phyloP scores from a whole-genome alignment of 176 grass and related monocot genomes.

The Tillandsia leiboldiana region DNA sequence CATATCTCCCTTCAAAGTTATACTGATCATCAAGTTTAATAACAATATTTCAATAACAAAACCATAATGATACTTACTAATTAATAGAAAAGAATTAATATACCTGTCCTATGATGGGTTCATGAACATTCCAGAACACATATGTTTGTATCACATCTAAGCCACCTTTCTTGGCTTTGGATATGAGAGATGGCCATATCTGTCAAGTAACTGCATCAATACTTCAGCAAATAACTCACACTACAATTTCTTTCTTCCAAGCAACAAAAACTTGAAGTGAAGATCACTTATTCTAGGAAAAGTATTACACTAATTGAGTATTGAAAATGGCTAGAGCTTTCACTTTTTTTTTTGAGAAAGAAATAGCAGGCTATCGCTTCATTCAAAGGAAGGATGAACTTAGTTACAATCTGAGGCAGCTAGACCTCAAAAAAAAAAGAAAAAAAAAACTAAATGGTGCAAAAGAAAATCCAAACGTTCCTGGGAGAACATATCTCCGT shows the following conservation, averaged over 20 bases:
- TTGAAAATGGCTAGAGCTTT: no score
- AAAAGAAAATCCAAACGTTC: no score
- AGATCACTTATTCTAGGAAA: background rate
- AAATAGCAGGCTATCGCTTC: no score
- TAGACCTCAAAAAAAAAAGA: no score
- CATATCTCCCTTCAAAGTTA: slow-evolving; percentile 77
- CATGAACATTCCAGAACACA: slow-evolving; percentile 74
- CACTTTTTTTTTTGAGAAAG: no score
- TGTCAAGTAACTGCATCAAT: slow-evolving; percentile 12
- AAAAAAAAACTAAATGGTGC: no score
- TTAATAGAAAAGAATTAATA: background rate
- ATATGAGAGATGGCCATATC: slow-evolving; percentile 59
- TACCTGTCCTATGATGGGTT: slow-evolving; percentile 51
- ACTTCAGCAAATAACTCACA: background rate
- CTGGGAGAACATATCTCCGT: no score
- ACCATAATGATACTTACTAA: background rate
- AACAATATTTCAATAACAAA: background rate
- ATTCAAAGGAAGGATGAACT: no score
- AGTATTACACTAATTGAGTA: no score
- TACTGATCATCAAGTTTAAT: slow-evolving; percentile 33
- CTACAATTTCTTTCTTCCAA: background rate
- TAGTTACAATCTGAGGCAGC: no score
- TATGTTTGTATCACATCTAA: slow-evolving; percentile 81
- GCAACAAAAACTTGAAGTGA: background rate
- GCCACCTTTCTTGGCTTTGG: slow-evolving; percentile 57